Base-by-base conservation (phyloP, 495 filamentous ascomycete genomes). In the Xylaria curta region DNA sequence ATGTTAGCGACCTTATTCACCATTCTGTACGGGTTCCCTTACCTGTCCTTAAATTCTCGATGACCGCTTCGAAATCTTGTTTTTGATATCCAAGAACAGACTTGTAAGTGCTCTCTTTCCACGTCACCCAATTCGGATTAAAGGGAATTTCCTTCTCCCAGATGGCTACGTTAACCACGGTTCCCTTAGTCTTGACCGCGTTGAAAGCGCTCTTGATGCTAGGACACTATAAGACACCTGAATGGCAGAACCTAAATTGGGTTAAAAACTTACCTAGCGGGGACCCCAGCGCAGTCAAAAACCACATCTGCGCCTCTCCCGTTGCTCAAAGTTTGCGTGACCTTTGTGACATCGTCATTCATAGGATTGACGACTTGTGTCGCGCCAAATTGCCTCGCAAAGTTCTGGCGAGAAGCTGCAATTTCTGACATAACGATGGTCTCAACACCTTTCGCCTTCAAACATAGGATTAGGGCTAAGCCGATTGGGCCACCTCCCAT, bases 401-500 rank as follows among this genome's bases (percentile, higher is more conserved):
- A 85, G 31, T 83, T 73, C 73, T 87, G 86, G 6, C 90, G 84
- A 28, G 78, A 78, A 0, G 80, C 73, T n/a, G 83, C 82, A 12
- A 88, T 73, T 74, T 92, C 89, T 1, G 86, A 87, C 0, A 89
- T 85, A 54, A 90, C 86, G 68, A 90, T 88, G 13, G 82, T 84
- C 8, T 81, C 76, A 10, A 81, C 82, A 8, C 83, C 86, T 70
- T 80, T 84, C 0, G 85, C 81, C 59, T 82, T 83, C 12, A 92
- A 80, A 0, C 85, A 84, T 64, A 88, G 86, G n/a, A 91, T 81
- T 28, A 90, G 82, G 6, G 86, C 82, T 17, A 91, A 78, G 6
- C 90, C 89, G 53, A 92, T 89, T 0, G 90, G 89, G 0, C 89
- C 90, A 8, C 85, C 89, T n/a, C 90, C 90, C 7, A 91, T 74